Base-by-base conservation (phyloP, 2,329 filamentous ascomycete genomes). In the Neofusicoccum laricinum region DNA sequence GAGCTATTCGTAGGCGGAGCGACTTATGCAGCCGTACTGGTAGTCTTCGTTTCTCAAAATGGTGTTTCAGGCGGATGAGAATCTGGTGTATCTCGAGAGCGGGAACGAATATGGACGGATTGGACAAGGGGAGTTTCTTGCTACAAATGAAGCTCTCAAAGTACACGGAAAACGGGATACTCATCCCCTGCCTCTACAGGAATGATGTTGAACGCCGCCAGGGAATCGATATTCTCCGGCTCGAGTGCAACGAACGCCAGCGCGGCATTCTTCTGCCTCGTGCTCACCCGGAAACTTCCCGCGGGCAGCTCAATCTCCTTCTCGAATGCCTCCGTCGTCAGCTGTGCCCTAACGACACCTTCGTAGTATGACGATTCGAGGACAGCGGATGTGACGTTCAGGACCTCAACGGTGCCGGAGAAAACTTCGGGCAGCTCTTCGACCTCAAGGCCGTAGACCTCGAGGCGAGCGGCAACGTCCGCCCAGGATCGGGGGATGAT, bases 221-320 rank as follows among this genome's bases (percentile, higher is more conserved):
- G 77, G 4, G 70, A 73, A 50, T 77, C 75, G 34, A 75, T 73
- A 17, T 74, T 73, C 67, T 78, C 75, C 4, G 75, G 76, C 65
- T 78, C 75, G 5, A 77, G 66, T n/a, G 74, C 70, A 25, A 75
- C 72, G 66, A 77, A 76, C 2, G 76, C 75, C 17, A 77, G 36
- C 0, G 70, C 75, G 1, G 75, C 73, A 43, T 77, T 77, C 67
- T 76, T 77, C 69, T 78, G 76, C 63, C 68, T 68, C 25, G 70
- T 72, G 40, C 69, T 72, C 10, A 78, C 69, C 17, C 69, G 71
- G 63, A 75, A 78, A 34, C 73, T 76, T 1, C 76, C 74, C 4
- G 68, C 67, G 0, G 75, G 75, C 34, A 77, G 62, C 10, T 64
- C 65, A 2, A 78, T 67, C 2, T 72, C 68, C 25, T 67, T 70